phyloP scores from a whole-genome alignment of 208 protist species.

The Herpetomonas samuelpessoai region DNA sequence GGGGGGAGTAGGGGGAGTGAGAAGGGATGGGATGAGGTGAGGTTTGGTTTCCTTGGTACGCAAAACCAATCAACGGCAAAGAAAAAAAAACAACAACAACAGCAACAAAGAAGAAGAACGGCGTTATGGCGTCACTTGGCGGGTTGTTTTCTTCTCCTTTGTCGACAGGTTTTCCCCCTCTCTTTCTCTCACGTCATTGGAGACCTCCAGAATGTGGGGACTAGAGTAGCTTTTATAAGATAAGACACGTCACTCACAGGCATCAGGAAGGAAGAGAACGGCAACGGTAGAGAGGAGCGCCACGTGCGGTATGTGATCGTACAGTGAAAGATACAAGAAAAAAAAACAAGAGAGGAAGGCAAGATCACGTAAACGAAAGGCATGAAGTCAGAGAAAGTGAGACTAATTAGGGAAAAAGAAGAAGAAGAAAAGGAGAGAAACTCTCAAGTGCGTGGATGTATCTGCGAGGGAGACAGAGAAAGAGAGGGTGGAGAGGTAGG shows the following conservation, averaged over 20 bases:
- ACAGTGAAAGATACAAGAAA: not conserved
- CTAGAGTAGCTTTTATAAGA: too few relatives aligned
- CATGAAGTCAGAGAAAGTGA: too few relatives aligned
- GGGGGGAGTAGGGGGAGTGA: too few relatives aligned
- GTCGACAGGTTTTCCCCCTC: not conserved
- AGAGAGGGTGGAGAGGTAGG: not conserved
- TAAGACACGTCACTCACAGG: conserved; percentile 15
- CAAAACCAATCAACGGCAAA: too few relatives aligned
- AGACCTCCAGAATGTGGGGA: too few relatives aligned
- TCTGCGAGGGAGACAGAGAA: not conserved
- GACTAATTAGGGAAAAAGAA: not conserved
- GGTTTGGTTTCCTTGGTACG: too few relatives aligned
- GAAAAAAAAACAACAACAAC: too few relatives aligned
- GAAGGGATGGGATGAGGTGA: not conserved
- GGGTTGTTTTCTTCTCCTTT: not conserved
- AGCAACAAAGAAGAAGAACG: too few relatives aligned
- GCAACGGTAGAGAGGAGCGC: not conserved
- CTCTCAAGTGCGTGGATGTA: not conserved
- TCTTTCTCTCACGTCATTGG: not conserved
- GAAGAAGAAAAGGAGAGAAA: not conserved
- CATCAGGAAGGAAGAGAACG: conserved; percentile 14
- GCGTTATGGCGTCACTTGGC: not conserved
- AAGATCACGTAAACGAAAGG: too few relatives aligned
- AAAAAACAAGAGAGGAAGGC: not conserved
- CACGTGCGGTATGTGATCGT: not conserved